These are phyloP conservation scores for Trichoderma asperellum DNA, from an alignment of 2,329 filamentous ascomycete genomes.

Conservation along the genomic window DNA sequence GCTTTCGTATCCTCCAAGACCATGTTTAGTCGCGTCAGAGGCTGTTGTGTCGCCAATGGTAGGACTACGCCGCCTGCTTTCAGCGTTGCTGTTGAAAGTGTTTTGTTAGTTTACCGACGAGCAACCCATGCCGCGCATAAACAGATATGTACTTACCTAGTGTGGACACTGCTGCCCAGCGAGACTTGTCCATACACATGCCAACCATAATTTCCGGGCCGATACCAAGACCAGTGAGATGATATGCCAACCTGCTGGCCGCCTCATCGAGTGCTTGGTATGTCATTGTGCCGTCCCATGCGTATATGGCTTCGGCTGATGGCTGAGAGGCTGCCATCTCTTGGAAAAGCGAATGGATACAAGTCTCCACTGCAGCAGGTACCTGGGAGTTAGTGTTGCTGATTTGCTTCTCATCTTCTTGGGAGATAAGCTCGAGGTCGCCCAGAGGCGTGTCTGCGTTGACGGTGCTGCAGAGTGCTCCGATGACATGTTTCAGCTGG, in stretches of 20 bases:
- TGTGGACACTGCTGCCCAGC: constrained; percentile 27
- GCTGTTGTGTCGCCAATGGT: neutral
- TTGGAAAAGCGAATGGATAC: constrained; percentile 49
- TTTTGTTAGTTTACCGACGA: no score
- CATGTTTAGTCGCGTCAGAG: neutral
- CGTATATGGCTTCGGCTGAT: neutral
- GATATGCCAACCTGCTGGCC: constrained; percentile 44
- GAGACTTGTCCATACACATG: constrained; percentile 37
- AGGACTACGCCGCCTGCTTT: neutral
- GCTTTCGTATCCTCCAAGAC: no score
- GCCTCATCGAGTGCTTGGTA: neutral
- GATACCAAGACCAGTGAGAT: constrained; percentile 32
- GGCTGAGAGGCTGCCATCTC: constrained; percentile 27
- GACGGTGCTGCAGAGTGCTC: no score
- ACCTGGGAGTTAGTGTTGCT: constrained; percentile 36
- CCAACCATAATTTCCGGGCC: constrained; percentile 38
- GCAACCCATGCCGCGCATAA: no score
- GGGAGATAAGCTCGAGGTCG: no score
- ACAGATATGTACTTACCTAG: no score
- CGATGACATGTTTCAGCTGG: no score
- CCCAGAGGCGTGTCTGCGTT: no score
- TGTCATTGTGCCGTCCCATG: neutral
- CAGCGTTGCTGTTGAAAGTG: constrained; percentile 25
- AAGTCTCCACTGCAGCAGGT: constrained; percentile 32
- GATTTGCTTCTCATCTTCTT: constrained; percentile 29